phyloP scores from a whole-genome alignment of 805 yeast genomes.

The Metschnikowia proteae region DNA sequence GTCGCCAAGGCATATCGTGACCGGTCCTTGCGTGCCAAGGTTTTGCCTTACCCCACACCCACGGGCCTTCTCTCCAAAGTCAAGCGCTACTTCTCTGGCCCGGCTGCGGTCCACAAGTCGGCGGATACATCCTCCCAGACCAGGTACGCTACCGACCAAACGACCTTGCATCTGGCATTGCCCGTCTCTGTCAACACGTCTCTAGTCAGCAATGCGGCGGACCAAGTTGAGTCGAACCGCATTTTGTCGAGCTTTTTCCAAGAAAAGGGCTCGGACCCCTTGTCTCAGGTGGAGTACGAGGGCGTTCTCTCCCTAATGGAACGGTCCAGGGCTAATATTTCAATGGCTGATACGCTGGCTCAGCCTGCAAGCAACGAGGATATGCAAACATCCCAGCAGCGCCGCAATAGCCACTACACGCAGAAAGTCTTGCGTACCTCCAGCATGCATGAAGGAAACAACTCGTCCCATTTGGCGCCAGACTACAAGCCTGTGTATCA shows the following conservation, averaged over 20 bases:
- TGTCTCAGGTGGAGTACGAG: slow-evolving; percentile 71
- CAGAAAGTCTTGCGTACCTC: slow-evolving; percentile 28
- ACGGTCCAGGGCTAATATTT: slow-evolving; percentile 17
- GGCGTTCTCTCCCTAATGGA: slow-evolving; percentile 66
- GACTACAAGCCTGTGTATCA: slow-evolving; percentile 40
- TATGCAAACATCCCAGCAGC: slow-evolving; percentile 7
- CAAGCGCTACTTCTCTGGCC: slow-evolving; percentile 24
- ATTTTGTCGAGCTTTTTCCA: slow-evolving; percentile 65
- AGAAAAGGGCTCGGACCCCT: slow-evolving; percentile 70
- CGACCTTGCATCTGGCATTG: slow-evolving; percentile 1
- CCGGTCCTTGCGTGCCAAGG: slow-evolving; percentile 18
- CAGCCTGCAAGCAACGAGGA: slow-evolving; percentile 1
- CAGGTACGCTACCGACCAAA: not conserved
- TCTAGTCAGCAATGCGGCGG: slow-evolving; percentile 5
- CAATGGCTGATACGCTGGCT: slow-evolving; percentile 10
- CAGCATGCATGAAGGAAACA: slow-evolving; percentile 17
- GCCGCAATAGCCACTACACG: slow-evolving; percentile 20
- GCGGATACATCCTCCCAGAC: not conserved
- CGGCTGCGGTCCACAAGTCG: slow-evolving; percentile 1
- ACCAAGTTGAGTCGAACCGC: slow-evolving; percentile 40
- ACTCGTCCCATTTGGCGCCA: slow-evolving; percentile 26
- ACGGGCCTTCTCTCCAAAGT: slow-evolving; percentile 27
- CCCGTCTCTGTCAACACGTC: slow-evolving; percentile 9
- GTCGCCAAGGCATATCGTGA: slow-evolving; percentile 28
- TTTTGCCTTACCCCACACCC: slow-evolving; percentile 22